Evolutionary conservation across 1,284 basidiomycete genomes (phyloP), one percentile per base, ranked within the genome.

Genomic region (Coriolopsis trogii): DNA sequence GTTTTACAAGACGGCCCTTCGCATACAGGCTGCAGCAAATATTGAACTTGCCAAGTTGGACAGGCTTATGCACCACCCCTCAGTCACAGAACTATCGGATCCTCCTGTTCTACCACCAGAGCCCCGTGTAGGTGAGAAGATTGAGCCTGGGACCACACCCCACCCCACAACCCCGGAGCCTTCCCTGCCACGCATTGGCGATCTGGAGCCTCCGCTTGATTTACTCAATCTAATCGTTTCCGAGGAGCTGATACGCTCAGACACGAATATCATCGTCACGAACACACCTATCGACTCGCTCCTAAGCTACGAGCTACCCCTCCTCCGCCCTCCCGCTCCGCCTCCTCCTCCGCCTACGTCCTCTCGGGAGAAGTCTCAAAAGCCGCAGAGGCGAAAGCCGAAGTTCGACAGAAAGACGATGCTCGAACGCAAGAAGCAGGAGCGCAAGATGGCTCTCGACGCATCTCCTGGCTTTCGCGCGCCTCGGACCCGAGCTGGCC

Each of bases 1-100:
- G 0, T 89, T 89, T 64, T 82, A 92, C 71, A 89, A 85, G 61
- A 74, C 82, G 1, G 95, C 96, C 0, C 68, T 78, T 16, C 75
- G 84, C 38, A 85, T 98, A 55, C 82, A 85, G 64, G 78, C 75
- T 16, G 73, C 77, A n/a, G 71, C 81, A 0, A 73, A 73, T 45
- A 75, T 81, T 0, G 76, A 92, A 5, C 73, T 96, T 8, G 74
- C 78, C 21, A 80, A 84, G 8, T 73, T 94, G 15, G 73, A 82
- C 45, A 53, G 33, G 5, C 34, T 43, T 29, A 29, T 52, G 23
- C 33, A 29, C n/a, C 41, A 24, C 26, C 37, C 47, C 3, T 4
- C 42, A 8, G 16, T 16, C 10, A 16, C 33, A 4, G 33, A n/a
- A 34, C n/a, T n/a, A n/a, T n/a, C 33, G 33, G 20, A 34, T 9